Base-by-base conservation (phyloP, 2,329 filamentous ascomycete species). In the Fusarium torreyae region DNA sequence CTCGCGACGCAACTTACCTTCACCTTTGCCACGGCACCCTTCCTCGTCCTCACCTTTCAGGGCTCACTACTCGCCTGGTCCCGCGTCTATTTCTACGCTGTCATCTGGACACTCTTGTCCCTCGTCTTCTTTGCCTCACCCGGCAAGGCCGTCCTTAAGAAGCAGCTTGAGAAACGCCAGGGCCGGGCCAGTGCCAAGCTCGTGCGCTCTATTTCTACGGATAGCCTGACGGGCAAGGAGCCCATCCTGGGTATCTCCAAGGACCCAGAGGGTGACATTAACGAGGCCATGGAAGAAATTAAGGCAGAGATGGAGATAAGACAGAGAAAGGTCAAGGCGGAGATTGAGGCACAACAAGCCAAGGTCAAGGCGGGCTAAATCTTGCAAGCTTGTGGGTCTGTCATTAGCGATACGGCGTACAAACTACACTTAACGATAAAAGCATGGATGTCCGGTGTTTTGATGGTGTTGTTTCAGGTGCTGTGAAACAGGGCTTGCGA, bases 21-120 rank as follows among this genome's bases (percentile, higher is more conserved):
- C 79, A 91, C 91, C 46, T 99, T 97, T 79, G 88, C 89, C 53
- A 92, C 91, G 1, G 87, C 91, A 1, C 96, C 96, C 0, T 99
- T 99, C 80, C 87, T 98, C 44, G 84, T 98, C 39, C 90, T 99
- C 24, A 85, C 85, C 22, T 89, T 98, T 69, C 81, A 84, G 18
- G 87, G 89, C 63, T 94, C 91, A 11, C 79, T 97, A 42, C 82
- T 85, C 4, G 91, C 93, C 60, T 99, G 96, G 96, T 82, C 88
- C 1, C 89, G 92, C 42, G 92, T 98, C 36, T 96, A 97, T 81
- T 98, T 94, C 82, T 99, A 97, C 80, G 89, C 88, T 33, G 84
- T 96, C 56, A 76, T 94, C 65, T 90, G 89, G 70, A 92, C 92
- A 2, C 80, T 84, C 11, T 77, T 81, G 1, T 88, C 89, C 18